phyloP scores from a whole-genome alignment of 352 stramenopile species.

The Phytophthora ramorum region DNA sequence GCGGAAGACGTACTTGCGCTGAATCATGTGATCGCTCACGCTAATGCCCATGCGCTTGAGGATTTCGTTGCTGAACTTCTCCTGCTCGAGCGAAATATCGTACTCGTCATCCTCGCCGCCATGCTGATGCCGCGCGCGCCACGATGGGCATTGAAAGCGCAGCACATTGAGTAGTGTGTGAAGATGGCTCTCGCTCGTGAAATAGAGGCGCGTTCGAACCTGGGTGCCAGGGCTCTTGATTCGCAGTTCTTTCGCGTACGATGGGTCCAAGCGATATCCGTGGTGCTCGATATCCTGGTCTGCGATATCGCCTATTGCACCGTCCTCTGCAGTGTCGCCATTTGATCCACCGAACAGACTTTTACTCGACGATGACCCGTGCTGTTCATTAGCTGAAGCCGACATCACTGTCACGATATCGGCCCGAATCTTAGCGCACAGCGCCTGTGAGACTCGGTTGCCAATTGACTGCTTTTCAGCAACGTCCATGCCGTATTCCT shows the following conservation, averaged over 20 bases:
- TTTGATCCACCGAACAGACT: conserved; percentile 30
- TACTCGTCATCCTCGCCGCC: conserved; percentile 69
- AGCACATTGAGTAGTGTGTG: conserved; percentile 99
- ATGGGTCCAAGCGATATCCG: conserved; percentile 88
- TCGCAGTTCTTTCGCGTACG: conserved; percentile 92
- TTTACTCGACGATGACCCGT: conserved; percentile 22
- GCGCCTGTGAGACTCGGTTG: conserved; percentile 95
- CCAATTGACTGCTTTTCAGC: conserved; percentile 96
- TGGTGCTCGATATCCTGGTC: conserved; percentile 86
- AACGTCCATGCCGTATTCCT: conserved; percentile 95
- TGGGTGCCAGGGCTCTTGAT: conserved; percentile 94
- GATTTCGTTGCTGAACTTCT: conserved; percentile 87
- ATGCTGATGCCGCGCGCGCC: conserved; percentile 63
- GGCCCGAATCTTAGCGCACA: conserved; percentile 98
- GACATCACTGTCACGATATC: conserved; percentile 89
- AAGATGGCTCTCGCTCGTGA: conserved; percentile 99
- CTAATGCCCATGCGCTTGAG: conserved; percentile 88
- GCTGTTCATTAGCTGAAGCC: conserved; percentile 46
- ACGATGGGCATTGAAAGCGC: conserved; percentile 86
- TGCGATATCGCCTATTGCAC: conserved; percentile 26
- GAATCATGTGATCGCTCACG: conserved; percentile 78
- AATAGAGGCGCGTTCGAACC: conserved; percentile 98
- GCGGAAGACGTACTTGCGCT: conserved; percentile 84
- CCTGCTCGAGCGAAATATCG: conserved; percentile 80
- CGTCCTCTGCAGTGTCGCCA: conserved; percentile 32